Evolutionary conservation across 1,139 yeast genomes (phyloP).

Genomic region (Suhomyces taliae): DNA sequence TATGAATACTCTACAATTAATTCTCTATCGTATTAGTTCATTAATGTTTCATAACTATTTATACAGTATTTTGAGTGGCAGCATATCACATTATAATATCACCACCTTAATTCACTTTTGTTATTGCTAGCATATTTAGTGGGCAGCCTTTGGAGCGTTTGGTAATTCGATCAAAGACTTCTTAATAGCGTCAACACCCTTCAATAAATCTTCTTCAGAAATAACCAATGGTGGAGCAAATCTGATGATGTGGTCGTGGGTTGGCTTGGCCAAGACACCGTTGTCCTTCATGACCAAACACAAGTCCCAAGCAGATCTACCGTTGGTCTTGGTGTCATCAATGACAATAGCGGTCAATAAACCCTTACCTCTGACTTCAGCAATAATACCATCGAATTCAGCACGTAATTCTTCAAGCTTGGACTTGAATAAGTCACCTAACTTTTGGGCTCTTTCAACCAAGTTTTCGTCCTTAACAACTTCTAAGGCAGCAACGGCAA

Average conservation of each 20-base stretch:
- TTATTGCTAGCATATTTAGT: conserved; percentile 21
- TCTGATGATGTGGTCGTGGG: conserved; percentile 94
- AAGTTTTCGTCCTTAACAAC: conserved; percentile 87
- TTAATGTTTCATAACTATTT: conserved; percentile 5
- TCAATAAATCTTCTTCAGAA: conserved; percentile 78
- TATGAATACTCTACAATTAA: not conserved
- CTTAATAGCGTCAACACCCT: conserved; percentile 76
- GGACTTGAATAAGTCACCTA: conserved; percentile 71
- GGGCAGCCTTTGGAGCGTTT: conserved; percentile 45
- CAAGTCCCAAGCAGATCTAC: conserved; percentile 95
- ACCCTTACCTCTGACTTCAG: conserved; percentile 93
- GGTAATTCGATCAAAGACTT: conserved; percentile 62
- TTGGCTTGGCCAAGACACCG: conserved; percentile 94
- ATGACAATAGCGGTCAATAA: conserved; percentile 88
- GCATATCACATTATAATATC: too few relatives aligned
- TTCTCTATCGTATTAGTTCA: not conserved
- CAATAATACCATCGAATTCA: conserved; percentile 68
- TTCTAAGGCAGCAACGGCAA: conserved; percentile 90
- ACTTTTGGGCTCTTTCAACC: conserved; percentile 70
- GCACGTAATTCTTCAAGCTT: conserved; percentile 63
- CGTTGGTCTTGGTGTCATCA: conserved; percentile 79
- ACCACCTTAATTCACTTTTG: not conserved
- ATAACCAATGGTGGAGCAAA: conserved; percentile 95
- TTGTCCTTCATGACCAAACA: conserved; percentile 84
- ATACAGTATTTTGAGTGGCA: conserved; percentile 1